phyloP scores from a whole-genome alignment of 106 monocot species.

The Alisma plantagoaquatica region DNA sequence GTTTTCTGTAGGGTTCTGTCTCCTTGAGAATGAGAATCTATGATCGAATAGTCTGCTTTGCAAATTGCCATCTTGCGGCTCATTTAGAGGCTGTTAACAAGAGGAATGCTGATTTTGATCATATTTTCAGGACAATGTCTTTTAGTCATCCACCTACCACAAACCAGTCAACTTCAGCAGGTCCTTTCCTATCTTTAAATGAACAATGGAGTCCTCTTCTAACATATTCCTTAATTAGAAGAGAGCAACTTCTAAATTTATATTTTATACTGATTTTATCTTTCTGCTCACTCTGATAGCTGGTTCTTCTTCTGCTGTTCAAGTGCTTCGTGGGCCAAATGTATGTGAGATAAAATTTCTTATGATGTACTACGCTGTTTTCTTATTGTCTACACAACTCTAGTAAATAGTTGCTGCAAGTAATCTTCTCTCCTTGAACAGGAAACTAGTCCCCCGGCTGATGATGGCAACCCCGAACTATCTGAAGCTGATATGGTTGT shows the following conservation, averaged over 20 bases:
- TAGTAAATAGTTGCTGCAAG: neutral
- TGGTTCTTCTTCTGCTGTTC: conserved; percentile 36
- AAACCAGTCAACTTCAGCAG: neutral
- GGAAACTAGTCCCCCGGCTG: conserved; percentile 20
- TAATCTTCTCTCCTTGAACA: too few relatives aligned
- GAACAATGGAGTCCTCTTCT: too few relatives aligned
- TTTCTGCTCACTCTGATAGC: conserved; percentile 3
- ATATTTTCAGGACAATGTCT: conserved; percentile 46
- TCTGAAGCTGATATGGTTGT: conserved; percentile 62
- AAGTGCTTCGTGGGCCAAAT: conserved; percentile 27
- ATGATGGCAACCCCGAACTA: conserved; percentile 42
- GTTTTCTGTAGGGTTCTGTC: conserved; percentile 51
- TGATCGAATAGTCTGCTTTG: conserved; percentile 46
- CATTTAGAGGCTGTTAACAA: conserved; percentile 61
- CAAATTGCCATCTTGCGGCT: conserved; percentile 71
- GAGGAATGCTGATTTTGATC: conserved; percentile 64
- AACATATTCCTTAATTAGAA: too few relatives aligned
- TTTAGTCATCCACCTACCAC: conserved; percentile 25
- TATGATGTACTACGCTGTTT: neutral
- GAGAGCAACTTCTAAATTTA: too few relatives aligned
- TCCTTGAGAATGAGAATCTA: conserved; percentile 54
- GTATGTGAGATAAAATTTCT: too few relatives aligned
- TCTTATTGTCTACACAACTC: too few relatives aligned
- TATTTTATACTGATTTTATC: neutral
- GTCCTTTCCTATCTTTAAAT: neutral